Evolutionary conservation across 139 green algal genomes (phyloP).

Genomic region (Tetradesmus lagerheimii): DNA sequence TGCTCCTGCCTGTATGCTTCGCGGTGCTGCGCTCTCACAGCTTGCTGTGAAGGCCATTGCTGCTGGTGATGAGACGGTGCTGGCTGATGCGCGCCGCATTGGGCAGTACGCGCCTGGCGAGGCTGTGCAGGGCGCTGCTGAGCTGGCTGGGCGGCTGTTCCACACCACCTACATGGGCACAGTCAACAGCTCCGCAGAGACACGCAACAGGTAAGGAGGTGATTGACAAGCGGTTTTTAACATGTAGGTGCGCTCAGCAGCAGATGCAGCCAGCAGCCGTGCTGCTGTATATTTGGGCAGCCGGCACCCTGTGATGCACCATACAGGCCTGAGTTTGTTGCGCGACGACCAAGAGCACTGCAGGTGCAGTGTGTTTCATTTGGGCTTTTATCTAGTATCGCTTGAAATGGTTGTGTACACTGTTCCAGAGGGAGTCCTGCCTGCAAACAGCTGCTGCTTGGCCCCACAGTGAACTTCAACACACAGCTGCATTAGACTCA

Average conservation of each 20-base stretch:
- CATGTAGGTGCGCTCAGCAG: no score
- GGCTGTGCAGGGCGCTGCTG: slow-evolving; percentile 20
- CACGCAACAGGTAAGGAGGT: slow-evolving; percentile 57
- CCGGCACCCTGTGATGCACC: no score
- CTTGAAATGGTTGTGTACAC: no score
- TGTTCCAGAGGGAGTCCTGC: no score
- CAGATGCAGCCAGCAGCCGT: neutral
- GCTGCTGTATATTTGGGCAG: neutral
- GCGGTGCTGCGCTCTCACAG: slow-evolving; percentile 49
- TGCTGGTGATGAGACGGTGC: slow-evolving; percentile 76
- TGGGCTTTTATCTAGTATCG: no score
- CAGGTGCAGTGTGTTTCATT: no score
- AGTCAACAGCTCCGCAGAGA: slow-evolving; percentile 89
- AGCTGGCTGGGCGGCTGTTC: slow-evolving; percentile 89
- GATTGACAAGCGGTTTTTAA: no score
- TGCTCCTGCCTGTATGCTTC: neutral
- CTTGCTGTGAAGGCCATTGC: slow-evolving; percentile 63
- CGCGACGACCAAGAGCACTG: no score
- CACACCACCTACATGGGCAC: slow-evolving; percentile 96
- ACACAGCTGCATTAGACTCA: no score
- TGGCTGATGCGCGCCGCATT: slow-evolving; percentile 79
- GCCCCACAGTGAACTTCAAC: no score
- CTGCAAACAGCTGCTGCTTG: no score
- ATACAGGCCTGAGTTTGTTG: no score
- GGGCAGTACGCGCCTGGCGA: slow-evolving; percentile 66